Evolutionary conservation across 1,139 yeast species (phyloP), one percentile per base, ranked within the genome.

Genomic region (Geotrichum reessii): DNA sequence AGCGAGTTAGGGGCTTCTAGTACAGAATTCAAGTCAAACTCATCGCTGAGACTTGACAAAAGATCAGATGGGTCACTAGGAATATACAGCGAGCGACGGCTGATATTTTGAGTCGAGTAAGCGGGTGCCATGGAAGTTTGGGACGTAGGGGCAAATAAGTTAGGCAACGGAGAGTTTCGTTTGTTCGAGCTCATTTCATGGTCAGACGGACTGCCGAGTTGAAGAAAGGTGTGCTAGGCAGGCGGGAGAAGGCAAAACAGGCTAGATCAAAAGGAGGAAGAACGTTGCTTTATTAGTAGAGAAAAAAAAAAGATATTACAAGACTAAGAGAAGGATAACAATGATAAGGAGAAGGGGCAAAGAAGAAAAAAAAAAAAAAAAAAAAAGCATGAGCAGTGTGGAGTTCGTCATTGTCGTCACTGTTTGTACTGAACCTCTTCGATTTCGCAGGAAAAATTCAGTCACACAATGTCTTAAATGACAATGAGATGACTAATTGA

Each of bases 181-280:
- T 47, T 21, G 33, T 49, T 22, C 21, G 52, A 49, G 52, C 55
- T 52, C 55, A 52, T 52, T 28, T 24, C 55, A 44, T 31, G 40
- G 37, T 33, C 50, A 48, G 44, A 31, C 27, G 31, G 22, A n/a
- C 33, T 17, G 50, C 21, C 50, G 50, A 47, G 37, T 11, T 31
- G 7, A 19, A 31, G 11, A 21, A 12, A 21, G 4, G n/a, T 25
- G n/a, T 33, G 28, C 47, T 50, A 33, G 47, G 19, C 17, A 14
- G 47, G 19, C 22, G 4, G 27, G 19, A 28, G 27, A 49, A 19
- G 27, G 17, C n/a, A 24, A 25, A 19, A 19, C 12, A 5, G 19
- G 21, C 11, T 14, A n/a, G 27, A 17, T 7, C 28, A 25, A 25
- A 25, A 25, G 7, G 28, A 25, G 7, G 28, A 25, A 25, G 28